Evolutionary conservation across 768 basidiomycete species (phyloP), one percentile per base, ranked within the genome.

Genomic region (Serpula lacrymans): DNA sequence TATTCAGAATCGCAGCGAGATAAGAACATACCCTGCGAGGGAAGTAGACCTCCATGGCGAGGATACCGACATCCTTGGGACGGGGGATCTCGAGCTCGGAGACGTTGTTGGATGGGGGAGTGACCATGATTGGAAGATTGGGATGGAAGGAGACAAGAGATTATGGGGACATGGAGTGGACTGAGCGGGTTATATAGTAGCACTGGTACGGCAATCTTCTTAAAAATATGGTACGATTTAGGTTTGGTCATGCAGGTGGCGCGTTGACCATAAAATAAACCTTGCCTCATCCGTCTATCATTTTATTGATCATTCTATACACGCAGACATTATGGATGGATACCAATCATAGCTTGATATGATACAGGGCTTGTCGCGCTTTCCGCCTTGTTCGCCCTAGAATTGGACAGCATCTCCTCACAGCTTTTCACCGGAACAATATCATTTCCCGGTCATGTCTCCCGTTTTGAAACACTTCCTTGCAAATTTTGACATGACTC

Each of bases 31-130:
- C 89, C 50, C 90, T 78, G 65, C 80, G 84, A 39, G 92, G 94
- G 70, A 95, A 94, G 75, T 96, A 98, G 64, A 89, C 78, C 58
- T 98, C 93, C 65, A 94, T 80, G 36, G 76, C 92, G 49, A 94
- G 86, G 64, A 98, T 82, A 58, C 94, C 94, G 52, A 96, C 93
- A 66, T 96, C 88, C 71, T 85, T 80, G 45, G 94, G 91, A 53
- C 91, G 87, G 40, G 65, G 60, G 2, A 59, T 36, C 34, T 48
- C 46, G 14, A 46, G 31, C 11, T 43, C 42, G 21, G 55, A 40
- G 28, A 39, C 18, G 24, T 31, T 27, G 18, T 47, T 38, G 1
- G 31, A 37, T 6, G 53, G 45, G 12, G 59, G 20, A 25, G 55
- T 59, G 9, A 61, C 57, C 60, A 61, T 61, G 22, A 24, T 20